phyloP scores from a whole-genome alignment of 805 yeast genomes.

The Cyberlindnera maritima region DNA sequence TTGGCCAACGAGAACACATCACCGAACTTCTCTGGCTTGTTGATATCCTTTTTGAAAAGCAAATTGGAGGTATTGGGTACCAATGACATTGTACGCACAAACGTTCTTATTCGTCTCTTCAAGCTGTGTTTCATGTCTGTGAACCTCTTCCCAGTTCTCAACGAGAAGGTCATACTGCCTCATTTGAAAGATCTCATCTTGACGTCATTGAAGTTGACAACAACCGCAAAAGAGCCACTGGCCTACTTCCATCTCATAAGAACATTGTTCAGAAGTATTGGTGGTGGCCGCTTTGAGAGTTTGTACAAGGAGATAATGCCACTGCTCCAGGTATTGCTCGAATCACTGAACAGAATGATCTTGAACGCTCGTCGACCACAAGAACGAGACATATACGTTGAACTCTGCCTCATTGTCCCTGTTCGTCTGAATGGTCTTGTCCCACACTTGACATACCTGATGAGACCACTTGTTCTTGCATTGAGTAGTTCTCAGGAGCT shows the following conservation, averaged over 20 bases:
- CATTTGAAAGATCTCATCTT: constrained; percentile 82
- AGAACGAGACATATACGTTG: constrained; percentile 93
- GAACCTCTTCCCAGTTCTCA: constrained; percentile 80
- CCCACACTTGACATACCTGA: constrained; percentile 83
- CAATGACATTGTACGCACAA: constrained; percentile 71
- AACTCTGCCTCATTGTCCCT: constrained; percentile 92
- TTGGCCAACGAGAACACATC: constrained; percentile 93
- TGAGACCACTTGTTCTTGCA: constrained; percentile 90
- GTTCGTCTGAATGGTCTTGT: constrained; percentile 91
- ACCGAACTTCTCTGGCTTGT: constrained; percentile 82
- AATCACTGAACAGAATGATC: constrained; percentile 79
- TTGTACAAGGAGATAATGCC: constrained; percentile 93
- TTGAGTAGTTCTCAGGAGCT: constrained; percentile 87
- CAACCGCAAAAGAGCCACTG: constrained; percentile 86
- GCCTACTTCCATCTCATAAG: constrained; percentile 86
- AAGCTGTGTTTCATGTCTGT: constrained; percentile 96
- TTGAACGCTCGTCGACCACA: constrained; percentile 81
- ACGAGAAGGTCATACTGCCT: constrained; percentile 85
- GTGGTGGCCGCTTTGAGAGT: constrained; percentile 94
- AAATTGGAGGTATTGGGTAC: constrained; percentile 79
- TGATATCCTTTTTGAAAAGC: constrained; percentile 71
- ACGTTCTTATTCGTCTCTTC: constrained; percentile 80
- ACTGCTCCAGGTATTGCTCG: constrained; percentile 78
- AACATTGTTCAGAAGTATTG: constrained; percentile 88
- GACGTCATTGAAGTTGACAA: constrained; percentile 72